A percentile compares a stretch with the other conserved stretches of the same genome.
Conservation (phyloP, 139 green algal genomes). For the Chlorella sp. region DNA sequence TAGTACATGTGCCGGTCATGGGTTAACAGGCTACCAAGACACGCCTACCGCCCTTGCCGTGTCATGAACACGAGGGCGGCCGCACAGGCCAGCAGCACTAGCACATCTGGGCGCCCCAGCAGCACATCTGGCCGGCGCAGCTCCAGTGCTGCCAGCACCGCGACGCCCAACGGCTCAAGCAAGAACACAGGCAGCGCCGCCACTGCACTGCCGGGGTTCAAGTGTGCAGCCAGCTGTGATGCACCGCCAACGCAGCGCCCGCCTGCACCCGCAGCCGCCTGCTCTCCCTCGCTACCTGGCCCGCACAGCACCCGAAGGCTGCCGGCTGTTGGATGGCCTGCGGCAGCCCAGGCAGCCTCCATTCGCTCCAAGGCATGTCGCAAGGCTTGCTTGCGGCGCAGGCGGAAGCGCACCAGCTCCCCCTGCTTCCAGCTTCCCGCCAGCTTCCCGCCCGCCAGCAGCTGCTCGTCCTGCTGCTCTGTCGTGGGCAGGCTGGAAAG, state of each 20-base stretch:
- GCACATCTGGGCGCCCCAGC: neutral
- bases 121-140: neutral
- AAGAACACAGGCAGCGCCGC: neutral
- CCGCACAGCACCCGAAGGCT: neutral
- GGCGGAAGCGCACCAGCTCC: constrained; percentile 15
- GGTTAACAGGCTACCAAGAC: neutral
- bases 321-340: neutral
- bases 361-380: neutral
- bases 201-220: neutral
- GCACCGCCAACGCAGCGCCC: neutral
- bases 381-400: constrained; percentile 20
- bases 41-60: neutral
- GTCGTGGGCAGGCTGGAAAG: constrained; percentile 13
- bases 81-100: neutral
- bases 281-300: neutral
- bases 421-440: neutral
- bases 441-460: constrained; percentile 13
- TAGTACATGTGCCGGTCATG: neutral
- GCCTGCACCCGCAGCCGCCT: neutral
- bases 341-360: neutral
- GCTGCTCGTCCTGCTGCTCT: constrained; percentile 7
- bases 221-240: neutral
- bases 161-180: neutral
- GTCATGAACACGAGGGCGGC: neutral
- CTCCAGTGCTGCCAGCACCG: neutral